Evolutionary conservation across 2,329 filamentous ascomycete species (phyloP), one percentile per base, ranked within the genome.

Genomic region (Parasarocladium wereldwijsianum): DNA sequence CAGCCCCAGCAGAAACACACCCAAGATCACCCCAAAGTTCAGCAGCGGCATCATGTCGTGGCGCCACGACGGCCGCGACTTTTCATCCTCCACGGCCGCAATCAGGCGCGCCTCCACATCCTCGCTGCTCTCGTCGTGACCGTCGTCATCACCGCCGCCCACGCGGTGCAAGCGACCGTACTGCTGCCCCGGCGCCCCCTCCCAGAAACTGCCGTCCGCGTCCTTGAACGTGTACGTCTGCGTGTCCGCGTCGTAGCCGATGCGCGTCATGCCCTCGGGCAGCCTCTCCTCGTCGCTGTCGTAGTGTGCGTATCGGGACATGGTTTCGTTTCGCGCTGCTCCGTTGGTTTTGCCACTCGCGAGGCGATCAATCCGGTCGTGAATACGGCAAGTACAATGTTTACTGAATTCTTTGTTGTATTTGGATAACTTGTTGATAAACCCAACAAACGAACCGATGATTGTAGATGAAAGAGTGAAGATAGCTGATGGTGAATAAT

Each of bases 241-340:
- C 2, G 54, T 60, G 44, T 70, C 65, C 32, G 64, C 62, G 36
- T 71, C 66, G 50, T 72, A 71, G 38, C 64, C 64, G 17, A 66
- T 51, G 33, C 66, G 58, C 24, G 51, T 44, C 58, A 71, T 66
- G 46, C 66, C 66, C 23, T 61, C 52, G 3, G 67, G 66, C 11
- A 72, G 58, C 24, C 66, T 63, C 33, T 63, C 54, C 14, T 60
- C 54, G 37, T 70, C 66, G 5, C 52, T 49, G 32, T 62, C 58
- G 42, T 57, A 55, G 32, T 46, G 49, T 13, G 57, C 54, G 40
- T 48, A 58, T 35, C 55, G 56, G 34, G 54, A 50, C 58, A 62
- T 62, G 36, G 23, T 33, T n/a, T n/a, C n/a, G n/a, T n/a, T n/a
- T n/a, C n/a, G n/a, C n/a, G n/a, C n/a, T n/a, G n/a, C n/a, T n/a